A percentile compares a stretch with the other conserved stretches of the same genome.
These are phyloP conservation scores for Papiliotrema terrestris DNA, from an alignment of 1,284 basidiomycete genomes.

Conservation along the genomic window DNA sequence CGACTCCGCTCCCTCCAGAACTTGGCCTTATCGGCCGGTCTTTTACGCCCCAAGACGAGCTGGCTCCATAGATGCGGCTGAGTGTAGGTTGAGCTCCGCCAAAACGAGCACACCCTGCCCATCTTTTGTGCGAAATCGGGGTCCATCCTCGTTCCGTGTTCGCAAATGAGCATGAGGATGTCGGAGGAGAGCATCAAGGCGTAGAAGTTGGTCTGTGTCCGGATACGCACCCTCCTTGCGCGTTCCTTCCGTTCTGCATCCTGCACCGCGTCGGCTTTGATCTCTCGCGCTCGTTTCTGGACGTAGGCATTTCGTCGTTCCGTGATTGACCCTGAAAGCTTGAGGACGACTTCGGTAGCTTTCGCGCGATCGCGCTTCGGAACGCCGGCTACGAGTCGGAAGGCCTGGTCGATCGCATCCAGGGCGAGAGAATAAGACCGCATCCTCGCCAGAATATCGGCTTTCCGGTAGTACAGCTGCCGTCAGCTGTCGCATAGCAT, in stretches of 20 bases:
- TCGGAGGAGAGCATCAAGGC: slow-evolving; percentile 13
- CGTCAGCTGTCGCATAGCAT: neutral
- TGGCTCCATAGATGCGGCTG: slow-evolving; percentile 23
- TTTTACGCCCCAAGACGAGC: slow-evolving; percentile 19
- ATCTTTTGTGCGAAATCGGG: slow-evolving; percentile 23
- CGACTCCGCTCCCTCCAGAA: slow-evolving; percentile 19
- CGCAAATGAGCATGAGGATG: slow-evolving; percentile 27
- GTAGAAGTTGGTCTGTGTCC: slow-evolving; percentile 27
- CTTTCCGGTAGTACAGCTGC: slow-evolving; percentile 6
- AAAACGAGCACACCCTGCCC: slow-evolving; percentile 26
- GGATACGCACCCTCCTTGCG: slow-evolving; percentile 11
- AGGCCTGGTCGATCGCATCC: neutral
- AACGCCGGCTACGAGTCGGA: too few relatives aligned
- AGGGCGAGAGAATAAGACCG: neutral
- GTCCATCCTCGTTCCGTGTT: slow-evolving; percentile 18
- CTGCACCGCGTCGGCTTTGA: neutral
- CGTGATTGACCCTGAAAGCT: neutral
- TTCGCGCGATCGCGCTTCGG: neutral
- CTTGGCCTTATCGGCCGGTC: slow-evolving; percentile 14
- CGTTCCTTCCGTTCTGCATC: neutral
- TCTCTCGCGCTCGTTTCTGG: slow-evolving; percentile 3
- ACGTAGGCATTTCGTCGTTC: neutral
- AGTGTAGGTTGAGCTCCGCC: slow-evolving; percentile 21
- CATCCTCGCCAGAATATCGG: neutral
- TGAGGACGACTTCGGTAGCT: neutral